These are phyloP conservation scores for Rhizopus sp. DNA, from an alignment of 371 early-diverging fungal genomes.

Conservation along the genomic window DNA sequence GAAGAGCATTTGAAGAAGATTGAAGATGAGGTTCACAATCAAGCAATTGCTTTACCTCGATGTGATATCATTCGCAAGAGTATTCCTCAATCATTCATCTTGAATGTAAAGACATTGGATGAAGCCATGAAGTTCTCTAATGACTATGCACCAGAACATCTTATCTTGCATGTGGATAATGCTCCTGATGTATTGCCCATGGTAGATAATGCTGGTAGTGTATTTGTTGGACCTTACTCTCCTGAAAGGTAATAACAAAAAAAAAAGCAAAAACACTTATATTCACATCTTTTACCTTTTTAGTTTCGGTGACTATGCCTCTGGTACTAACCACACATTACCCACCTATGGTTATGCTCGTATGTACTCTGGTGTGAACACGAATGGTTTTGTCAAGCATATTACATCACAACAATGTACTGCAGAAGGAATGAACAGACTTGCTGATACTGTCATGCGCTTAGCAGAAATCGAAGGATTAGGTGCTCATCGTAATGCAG, in stretches of 20 bases:
- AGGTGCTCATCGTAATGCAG: conserved; percentile 96
- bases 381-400: conserved; percentile 92
- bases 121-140: conserved; percentile 91
- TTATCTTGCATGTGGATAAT: conserved; percentile 88
- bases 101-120: conserved; percentile 68
- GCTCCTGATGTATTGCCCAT: conserved; percentile 64
- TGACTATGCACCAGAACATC: conserved; percentile 96
- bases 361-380: conserved; percentile 98
- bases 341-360: conserved; percentile 97
- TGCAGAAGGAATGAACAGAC: conserved; percentile 79
- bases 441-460: conserved; percentile 90
- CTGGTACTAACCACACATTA: conserved; percentile 98
- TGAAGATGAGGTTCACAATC: conserved; percentile 76
- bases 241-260: conserved; percentile 62
- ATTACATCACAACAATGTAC: conserved; percentile 94
- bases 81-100: conserved; percentile 81
- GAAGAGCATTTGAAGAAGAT: conserved; percentile 69
- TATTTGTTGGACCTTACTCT: conserved; percentile 95
- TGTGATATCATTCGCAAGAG: conserved; percentile 86
- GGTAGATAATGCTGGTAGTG: conserved; percentile 91
- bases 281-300: background rate
- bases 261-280: conserved; percentile 48
- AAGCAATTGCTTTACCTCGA: conserved; percentile 87
- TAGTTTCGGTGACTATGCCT: conserved; percentile 98
- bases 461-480: conserved; percentile 94